phyloP scores from a whole-genome alignment of 1,284 basidiomycete genomes.

The Ustilago cynodontis region DNA sequence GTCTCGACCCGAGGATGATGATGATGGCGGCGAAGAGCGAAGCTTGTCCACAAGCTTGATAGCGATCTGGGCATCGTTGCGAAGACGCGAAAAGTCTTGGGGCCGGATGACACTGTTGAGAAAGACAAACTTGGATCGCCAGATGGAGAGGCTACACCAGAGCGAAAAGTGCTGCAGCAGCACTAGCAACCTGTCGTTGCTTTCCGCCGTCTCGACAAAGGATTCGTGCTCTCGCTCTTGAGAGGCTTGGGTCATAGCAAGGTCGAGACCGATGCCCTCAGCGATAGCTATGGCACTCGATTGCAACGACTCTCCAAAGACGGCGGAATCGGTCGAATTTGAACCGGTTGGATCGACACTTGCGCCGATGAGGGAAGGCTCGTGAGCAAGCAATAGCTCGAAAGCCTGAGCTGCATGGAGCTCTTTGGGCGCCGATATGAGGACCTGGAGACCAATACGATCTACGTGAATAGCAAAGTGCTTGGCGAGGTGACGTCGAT shows the following conservation, averaged over 20 bases:
- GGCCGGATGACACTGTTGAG: conserved; percentile 20
- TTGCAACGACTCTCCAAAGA: conserved; percentile 30
- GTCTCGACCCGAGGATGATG: too few relatives aligned
- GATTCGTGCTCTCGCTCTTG: conserved; percentile 4
- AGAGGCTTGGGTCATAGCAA: conserved; percentile 17
- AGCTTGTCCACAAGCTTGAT: conserved; percentile 16
- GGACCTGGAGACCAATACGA: conserved; percentile 35
- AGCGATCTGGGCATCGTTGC: conserved; percentile 21
- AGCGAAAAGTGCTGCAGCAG: conserved; percentile 28
- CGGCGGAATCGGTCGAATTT: conserved; percentile 9
- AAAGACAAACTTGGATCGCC: conserved; percentile 27
- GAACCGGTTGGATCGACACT: conserved; percentile 19
- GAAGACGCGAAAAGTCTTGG: conserved; percentile 24
- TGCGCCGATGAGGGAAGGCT: conserved; percentile 28
- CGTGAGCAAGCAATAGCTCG: conserved; percentile 28
- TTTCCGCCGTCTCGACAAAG: background rate
- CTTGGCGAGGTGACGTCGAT: conserved; percentile 14
- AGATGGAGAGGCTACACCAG: conserved; percentile 34
- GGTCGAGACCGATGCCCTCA: conserved; percentile 27
- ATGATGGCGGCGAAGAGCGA: background rate
- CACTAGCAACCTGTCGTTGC: background rate
- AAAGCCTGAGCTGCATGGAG: conserved; percentile 32
- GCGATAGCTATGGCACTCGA: conserved; percentile 27
- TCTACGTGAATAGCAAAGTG: conserved; percentile 32
- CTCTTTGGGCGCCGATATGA: conserved; percentile 33